phyloP scores from a whole-genome alignment of 2,329 filamentous ascomycete species.

The Truncatella angustata region DNA sequence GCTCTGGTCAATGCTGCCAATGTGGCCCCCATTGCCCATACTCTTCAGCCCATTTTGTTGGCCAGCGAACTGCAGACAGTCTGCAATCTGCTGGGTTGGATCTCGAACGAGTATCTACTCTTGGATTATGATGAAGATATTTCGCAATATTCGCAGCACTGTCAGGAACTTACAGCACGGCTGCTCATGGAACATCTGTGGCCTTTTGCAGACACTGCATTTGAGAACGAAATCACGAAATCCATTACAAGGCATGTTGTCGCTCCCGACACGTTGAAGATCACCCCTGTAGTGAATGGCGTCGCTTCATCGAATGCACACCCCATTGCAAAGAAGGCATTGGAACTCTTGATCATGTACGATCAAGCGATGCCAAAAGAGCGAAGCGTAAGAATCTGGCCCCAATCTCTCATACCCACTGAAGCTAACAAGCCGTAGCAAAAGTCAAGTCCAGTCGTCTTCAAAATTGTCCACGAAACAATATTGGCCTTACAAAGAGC shows the following conservation, averaged over 20 bases:
- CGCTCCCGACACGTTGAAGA: slow-evolving; percentile 47
- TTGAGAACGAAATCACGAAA: slow-evolving; percentile 55
- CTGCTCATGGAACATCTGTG: slow-evolving; percentile 57
- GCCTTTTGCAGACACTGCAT: slow-evolving; percentile 52
- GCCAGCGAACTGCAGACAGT: slow-evolving; percentile 45
- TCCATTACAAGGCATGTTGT: slow-evolving; percentile 50
- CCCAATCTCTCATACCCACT: neutral
- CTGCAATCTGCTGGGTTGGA: slow-evolving; percentile 57
- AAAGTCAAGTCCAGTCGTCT: slow-evolving; percentile 55
- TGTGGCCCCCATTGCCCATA: slow-evolving; percentile 48
- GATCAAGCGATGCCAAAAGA: slow-evolving; percentile 65
- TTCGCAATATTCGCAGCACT: slow-evolving; percentile 50
- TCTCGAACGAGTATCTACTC: slow-evolving; percentile 56
- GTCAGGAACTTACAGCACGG: slow-evolving; percentile 52
- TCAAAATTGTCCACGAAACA: slow-evolving; percentile 82
- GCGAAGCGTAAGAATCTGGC: slow-evolving; percentile 48
- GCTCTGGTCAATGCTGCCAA: slow-evolving; percentile 54
- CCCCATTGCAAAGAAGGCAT: slow-evolving; percentile 55
- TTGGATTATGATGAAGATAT: slow-evolving; percentile 56
- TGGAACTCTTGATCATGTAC: slow-evolving; percentile 60
- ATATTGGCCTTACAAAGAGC: slow-evolving; percentile 80
- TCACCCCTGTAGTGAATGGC: slow-evolving; percentile 46
- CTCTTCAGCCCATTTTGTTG: slow-evolving; percentile 48
- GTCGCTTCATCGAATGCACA: slow-evolving; percentile 56
- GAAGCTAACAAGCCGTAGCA: slow-evolving; percentile 32